A percentile compares a stretch with the other conserved stretches of the same genome.
These are phyloP conservation scores for Candida dubliniensis DNA, from an alignment of 1,139 yeast species.

Conservation along the genomic window DNA sequence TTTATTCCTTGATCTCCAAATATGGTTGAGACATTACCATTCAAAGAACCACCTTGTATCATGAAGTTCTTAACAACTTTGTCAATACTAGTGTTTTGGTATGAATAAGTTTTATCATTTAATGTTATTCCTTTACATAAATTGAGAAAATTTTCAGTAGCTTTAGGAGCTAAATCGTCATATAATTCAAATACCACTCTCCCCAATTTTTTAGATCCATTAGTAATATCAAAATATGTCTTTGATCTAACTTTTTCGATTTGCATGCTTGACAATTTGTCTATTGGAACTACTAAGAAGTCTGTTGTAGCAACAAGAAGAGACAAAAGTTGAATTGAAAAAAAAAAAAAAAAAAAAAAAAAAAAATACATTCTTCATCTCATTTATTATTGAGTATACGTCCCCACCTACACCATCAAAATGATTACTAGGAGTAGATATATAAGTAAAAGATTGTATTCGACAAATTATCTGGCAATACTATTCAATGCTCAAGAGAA, in stretches of 20 bases:
- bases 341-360: constrained; percentile 4
- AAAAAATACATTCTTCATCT: neutral
- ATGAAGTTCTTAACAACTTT: constrained; percentile 74
- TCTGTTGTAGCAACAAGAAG: neutral
- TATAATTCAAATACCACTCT: constrained; percentile 64
- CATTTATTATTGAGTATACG: neutral
- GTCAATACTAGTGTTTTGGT: constrained; percentile 55
- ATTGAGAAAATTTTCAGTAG: constrained; percentile 52
- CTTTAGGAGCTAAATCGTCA: constrained; percentile 56
- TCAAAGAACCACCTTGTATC: constrained; percentile 73
- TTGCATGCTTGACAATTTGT: constrained; percentile 23
- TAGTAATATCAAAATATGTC: constrained; percentile 59
- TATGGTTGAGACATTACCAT: constrained; percentile 53
- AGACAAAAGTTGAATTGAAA: neutral
- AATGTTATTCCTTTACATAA: constrained; percentile 39
- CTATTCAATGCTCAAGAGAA: constrained; percentile 44
- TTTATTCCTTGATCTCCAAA: constrained; percentile 16
- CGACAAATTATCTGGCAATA: constrained; percentile 8
- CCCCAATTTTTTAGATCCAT: constrained; percentile 51
- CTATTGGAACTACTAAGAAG: too few species aligned
- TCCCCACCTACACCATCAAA: neutral
- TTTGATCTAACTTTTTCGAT: constrained; percentile 32
- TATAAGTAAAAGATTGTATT: constrained; percentile 1
- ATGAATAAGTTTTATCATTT: constrained; percentile 26
- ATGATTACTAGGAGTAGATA: constrained; percentile 1